Percentiles rank a stretch among this genome's conserved stretches.
phyloP scores from a whole-genome alignment of 495 filamentous ascomycete species.

The Acidiella bohemica region DNA sequence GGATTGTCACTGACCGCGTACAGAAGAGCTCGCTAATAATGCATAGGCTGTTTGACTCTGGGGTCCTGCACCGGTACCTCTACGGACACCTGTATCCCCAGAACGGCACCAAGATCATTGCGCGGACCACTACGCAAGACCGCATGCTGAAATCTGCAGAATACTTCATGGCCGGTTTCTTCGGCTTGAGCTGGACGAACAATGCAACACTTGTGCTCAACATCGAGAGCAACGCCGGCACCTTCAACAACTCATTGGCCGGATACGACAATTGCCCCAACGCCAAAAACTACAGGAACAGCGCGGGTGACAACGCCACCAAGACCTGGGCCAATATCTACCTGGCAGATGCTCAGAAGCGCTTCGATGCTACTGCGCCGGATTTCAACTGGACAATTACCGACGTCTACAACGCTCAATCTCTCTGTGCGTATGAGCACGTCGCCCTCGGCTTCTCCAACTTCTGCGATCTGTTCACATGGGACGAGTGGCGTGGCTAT shows the following conservation, averaged over 20 bases:
- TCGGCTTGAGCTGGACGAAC: constrained; percentile 37
- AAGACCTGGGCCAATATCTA: constrained; percentile 32
- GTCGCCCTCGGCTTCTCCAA: constrained; percentile 45
- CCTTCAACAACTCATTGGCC: constrained; percentile 31
- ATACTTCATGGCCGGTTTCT: constrained; percentile 42
- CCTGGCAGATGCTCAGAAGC: constrained; percentile 35
- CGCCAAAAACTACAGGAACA: constrained; percentile 16
- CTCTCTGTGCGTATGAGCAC: constrained; percentile 43
- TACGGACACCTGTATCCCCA: constrained; percentile 42
- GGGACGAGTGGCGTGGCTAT: constrained; percentile 42
- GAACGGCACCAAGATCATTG: constrained; percentile 27
- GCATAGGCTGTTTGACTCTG: constrained; percentile 34
- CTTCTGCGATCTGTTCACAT: constrained; percentile 45
- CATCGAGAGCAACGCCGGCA: constrained; percentile 29
- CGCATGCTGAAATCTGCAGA: constrained; percentile 38
- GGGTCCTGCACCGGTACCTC: constrained; percentile 44
- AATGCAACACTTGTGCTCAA: constrained; percentile 36
- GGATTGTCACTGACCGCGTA: too few relatives aligned
- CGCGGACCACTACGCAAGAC: constrained; percentile 42
- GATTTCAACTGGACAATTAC: constrained; percentile 38
- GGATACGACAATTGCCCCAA: constrained; percentile 30
- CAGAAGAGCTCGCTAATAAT: too few relatives aligned
- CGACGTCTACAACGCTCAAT: constrained; percentile 44
- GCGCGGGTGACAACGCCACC: constrained; percentile 25
- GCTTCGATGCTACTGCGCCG: constrained; percentile 31